Evolutionary conservation across 805 yeast species (phyloP).

Genomic region (Clavispora santaluciae): DNA sequence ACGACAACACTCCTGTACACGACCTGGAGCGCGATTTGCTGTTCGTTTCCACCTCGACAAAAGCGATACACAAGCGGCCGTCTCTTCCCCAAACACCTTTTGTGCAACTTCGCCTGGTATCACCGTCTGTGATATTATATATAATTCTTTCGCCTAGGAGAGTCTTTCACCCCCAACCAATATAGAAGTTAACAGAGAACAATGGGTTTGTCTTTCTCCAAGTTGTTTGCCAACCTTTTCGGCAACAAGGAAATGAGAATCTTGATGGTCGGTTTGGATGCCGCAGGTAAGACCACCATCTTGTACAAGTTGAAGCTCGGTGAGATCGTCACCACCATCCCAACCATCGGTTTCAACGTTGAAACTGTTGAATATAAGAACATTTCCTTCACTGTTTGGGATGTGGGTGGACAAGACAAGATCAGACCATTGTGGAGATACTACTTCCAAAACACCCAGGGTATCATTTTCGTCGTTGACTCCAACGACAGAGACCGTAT

Average conservation of each 20-base stretch:
- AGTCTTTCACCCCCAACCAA: background rate
- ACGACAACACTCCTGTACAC: slow-evolving; percentile 1
- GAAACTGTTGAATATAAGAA: slow-evolving; percentile 97
- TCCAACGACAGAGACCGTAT: slow-evolving; percentile 97
- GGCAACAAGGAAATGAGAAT: slow-evolving; percentile 98
- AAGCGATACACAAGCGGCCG: slow-evolving; percentile 1
- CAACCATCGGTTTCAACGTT: slow-evolving; percentile 96
- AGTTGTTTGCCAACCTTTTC: slow-evolving; percentile 88
- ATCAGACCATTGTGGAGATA: slow-evolving; percentile 99
- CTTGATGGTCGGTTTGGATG: slow-evolving; percentile 96
- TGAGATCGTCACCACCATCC: slow-evolving; percentile 93
- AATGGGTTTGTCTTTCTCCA: slow-evolving; percentile 96
- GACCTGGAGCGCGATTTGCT: slow-evolving; percentile 18
- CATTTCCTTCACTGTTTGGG: slow-evolving; percentile 97
- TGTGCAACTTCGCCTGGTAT: background rate
- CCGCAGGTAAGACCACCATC: slow-evolving; percentile 98
- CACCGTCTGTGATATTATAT: background rate
- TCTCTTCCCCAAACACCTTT: background rate
- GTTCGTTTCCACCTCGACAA: slow-evolving; percentile 18
- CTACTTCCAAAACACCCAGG: slow-evolving; percentile 97
- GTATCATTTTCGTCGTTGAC: slow-evolving; percentile 96
- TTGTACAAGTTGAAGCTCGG: slow-evolving; percentile 91
- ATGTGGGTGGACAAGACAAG: slow-evolving; percentile 99
- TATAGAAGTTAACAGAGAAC: background rate
- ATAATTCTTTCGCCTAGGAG: background rate